Evolutionary conservation across 164 flowering plant genomes (phyloP).

Genomic region (Magnolia sinica): DNA sequence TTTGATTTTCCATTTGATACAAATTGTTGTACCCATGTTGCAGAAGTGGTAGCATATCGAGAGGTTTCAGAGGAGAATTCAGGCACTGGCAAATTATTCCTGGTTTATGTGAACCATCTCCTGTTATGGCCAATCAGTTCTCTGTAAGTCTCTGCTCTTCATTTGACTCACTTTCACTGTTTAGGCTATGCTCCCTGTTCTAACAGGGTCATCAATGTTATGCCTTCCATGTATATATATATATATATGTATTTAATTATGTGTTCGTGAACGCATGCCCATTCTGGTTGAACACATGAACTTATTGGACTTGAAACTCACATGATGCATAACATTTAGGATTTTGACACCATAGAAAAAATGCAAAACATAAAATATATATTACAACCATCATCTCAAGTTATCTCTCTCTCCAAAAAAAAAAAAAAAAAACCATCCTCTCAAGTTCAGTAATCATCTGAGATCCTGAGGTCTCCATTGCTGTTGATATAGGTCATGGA

Average conservation of each 20-base stretch:
- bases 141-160: conserved; percentile 58
- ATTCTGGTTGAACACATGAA: not conserved
- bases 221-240: not conserved
- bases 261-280: not conserved
- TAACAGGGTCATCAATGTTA: not conserved
- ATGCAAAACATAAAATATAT: too few species aligned
- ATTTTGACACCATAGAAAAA: not conserved
- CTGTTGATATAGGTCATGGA: not conserved
- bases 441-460: not conserved
- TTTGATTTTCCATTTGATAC: not conserved
- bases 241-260: not conserved
- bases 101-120: conserved; percentile 80
- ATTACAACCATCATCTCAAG: too few species aligned
- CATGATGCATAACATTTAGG: not conserved
- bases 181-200: not conserved
- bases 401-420: too few species aligned
- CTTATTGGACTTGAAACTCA: not conserved
- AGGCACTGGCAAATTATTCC: conserved; percentile 91
- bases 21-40: conserved; percentile 3
- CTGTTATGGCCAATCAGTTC: conserved; percentile 95
- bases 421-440: not conserved
- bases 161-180: not conserved
- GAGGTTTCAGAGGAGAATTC: conserved; percentile 98
- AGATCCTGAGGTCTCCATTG: not conserved
- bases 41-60: conserved; percentile 99